Conservation (phyloP, 257 asterid genomes). For the Salvia rosmarinus region DNA sequence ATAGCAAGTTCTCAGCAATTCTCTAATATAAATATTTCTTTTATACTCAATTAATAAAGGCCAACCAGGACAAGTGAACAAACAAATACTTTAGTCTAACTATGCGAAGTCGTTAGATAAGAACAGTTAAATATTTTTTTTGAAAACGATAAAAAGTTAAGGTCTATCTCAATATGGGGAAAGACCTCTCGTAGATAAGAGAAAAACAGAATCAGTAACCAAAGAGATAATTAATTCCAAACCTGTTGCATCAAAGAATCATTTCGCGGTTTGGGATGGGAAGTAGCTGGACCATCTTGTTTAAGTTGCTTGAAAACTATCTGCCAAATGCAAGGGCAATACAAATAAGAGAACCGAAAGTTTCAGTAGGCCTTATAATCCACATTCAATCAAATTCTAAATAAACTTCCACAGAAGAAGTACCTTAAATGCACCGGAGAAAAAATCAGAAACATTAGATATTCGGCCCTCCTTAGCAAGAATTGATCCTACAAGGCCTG, state of each 20-base stretch:
- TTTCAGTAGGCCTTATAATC: not conserved
- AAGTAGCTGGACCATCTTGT: conserved; percentile 56
- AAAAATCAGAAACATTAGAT: conserved; percentile 55
- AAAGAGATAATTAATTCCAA: conserved; percentile 22
- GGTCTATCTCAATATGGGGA: not conserved
- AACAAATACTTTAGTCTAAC: conserved; percentile 4
- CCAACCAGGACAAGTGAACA: conserved; percentile 23
- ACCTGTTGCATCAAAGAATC: conserved; percentile 89
- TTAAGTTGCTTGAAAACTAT: conserved; percentile 52
- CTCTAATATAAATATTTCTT: not conserved
- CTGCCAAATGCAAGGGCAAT: conserved; percentile 49
- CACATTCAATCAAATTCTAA: not conserved
- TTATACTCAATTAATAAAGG: conserved; percentile 11
- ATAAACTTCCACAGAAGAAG: conserved; percentile 14
- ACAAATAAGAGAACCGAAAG: conserved; percentile 26
- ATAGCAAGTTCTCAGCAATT: conserved; percentile 6
- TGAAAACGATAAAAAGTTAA: not conserved
- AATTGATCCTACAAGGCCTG: conserved; percentile 85
- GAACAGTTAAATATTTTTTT: conserved; percentile 8
- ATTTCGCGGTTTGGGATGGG: conserved; percentile 61
- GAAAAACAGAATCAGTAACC: conserved; percentile 15
- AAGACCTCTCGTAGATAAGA: conserved; percentile 20
- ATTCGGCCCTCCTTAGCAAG: conserved; percentile 77
- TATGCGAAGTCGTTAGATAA: not conserved
- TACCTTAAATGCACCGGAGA: conserved; percentile 85